Base-by-base conservation (phyloP, 345 rosid species). In the Raphanus sativus region DNA sequence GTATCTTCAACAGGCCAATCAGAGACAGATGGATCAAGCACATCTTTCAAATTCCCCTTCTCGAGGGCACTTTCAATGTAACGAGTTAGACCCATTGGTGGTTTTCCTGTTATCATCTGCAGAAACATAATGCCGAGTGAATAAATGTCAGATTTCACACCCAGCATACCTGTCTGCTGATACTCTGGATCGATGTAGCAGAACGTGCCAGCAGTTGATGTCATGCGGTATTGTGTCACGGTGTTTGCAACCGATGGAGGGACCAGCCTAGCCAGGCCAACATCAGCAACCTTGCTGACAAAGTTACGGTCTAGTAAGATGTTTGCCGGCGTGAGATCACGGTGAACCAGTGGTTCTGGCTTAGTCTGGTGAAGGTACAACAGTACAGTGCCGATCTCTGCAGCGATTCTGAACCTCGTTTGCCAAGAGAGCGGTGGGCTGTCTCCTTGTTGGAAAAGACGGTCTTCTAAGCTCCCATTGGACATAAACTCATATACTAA, bases 161-260 rank as follows among this genome's bases (percentile, higher is more conserved):
- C 93, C 36, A 93, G 83, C 97, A 91, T 91, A 8, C 98, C 95
- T 4, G 97, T 91, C 80, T 89, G 98, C 81, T 93, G 97, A 81
- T 93, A 93, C 83, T 93, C 97, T 3, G 97, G 98, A 55, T 93
- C 97, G 17, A 93, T 93, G 62, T 93, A 93, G 84, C 97, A 93
- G 82, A 93, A 91, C 10, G 98, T 91, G 24, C 98, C 98, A 1
- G 98, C 95, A 0, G 97, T 85, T 28, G 98, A 87, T 6, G 98
- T 93, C 97, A 93, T 87, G 12, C 81, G 86, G 78, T 91, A 93
- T 67, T 93, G 95, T 1, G 98, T 93, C 75, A 93, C 97, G 0
- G 30, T 85, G 74, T 91, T 90, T 0, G 89, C 91, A 25, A 93
- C 97, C 0, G 92, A 80, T 26, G 97, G 95, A 32, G 98, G 97